phyloP scores from a whole-genome alignment of 2,329 filamentous ascomycete genomes.

The Chaetomium globosum region DNA sequence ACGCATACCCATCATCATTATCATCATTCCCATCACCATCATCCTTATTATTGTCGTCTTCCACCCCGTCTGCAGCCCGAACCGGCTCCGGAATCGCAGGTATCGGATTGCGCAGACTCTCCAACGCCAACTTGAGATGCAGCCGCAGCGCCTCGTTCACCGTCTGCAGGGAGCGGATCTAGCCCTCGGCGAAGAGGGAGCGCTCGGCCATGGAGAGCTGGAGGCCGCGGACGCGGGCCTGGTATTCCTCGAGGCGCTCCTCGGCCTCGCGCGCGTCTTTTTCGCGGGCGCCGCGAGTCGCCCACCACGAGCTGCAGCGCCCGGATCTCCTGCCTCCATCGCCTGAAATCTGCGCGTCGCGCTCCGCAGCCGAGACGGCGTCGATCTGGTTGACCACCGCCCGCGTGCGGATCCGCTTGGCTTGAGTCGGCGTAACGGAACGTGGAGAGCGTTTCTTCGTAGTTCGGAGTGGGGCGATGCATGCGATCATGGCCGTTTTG shows the following conservation, averaged over 20 bases:
- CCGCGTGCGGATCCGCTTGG: conserved; percentile 92
- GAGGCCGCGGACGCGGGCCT: conserved; percentile 84
- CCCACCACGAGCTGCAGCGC: conserved; percentile 75
- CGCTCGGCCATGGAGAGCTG: conserved; percentile 96
- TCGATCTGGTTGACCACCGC: conserved; percentile 82
- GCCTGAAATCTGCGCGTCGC: conserved; percentile 88
- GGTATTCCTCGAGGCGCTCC: conserved; percentile 90
- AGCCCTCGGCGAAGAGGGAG: conserved; percentile 85
- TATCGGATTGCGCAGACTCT: conserved; percentile 89
- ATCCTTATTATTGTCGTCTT: conserved; percentile 34
- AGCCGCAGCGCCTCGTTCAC: conserved; percentile 88
- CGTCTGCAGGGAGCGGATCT: conserved; percentile 85
- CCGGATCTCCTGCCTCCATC: conserved; percentile 95
- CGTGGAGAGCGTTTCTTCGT: conserved; percentile 95
- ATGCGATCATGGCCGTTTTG: conserved; percentile 99
- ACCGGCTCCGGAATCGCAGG: conserved; percentile 45
- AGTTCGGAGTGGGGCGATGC: conserved; percentile 94
- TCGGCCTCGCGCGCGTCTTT: conserved; percentile 77
- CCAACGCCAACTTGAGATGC: conserved; percentile 83
- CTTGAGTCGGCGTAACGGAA: conserved; percentile 96
- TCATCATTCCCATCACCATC: conserved; percentile 19
- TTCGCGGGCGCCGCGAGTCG: conserved; percentile 67
- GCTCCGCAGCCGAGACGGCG: conserved; percentile 85
- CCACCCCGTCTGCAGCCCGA: conserved; percentile 39
- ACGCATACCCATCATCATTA: conserved; percentile 48